Evolutionary conservation across 176 grass and related monocot species (phyloP), one percentile per base, ranked within the genome.

Genomic region (Zea luxurians): DNA sequence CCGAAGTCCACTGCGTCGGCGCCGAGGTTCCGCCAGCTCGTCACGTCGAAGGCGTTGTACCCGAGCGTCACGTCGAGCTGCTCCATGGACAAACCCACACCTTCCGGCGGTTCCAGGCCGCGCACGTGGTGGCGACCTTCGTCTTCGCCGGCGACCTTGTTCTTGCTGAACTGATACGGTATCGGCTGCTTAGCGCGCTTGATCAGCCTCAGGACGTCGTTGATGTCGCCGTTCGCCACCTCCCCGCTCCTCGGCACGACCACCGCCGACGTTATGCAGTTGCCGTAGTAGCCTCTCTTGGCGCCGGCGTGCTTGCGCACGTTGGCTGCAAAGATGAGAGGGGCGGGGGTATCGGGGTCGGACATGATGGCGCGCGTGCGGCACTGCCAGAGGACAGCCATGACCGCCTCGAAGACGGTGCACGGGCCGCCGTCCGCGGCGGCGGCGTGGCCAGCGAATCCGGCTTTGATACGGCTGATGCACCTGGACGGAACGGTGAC

Each of bases 1-100:
- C 76, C 76, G 3, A 78, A 16, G 63, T 78, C 76, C 17, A 78
- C 76, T 17, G 76, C 36, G 48, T 78, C 63, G 10, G 63, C 35
- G 76, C 76, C 76, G 10, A 78, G 76, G 76, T 67, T 67, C 6
- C 63, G 48, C 76, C 76, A 78, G 76, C 76, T 78, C 62, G 76
- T 78, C 76, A 78, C 76, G 47, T 54, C 63, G 36, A 78, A 20
- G 0, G 63, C 62, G 76, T 67, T 55, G 76, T 78, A 78, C 63
- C 76, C 76, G 37, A 78, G 40, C 76, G 66, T 66, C 76, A 34
- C 63, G 11, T 16, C 45, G 1, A 13, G 2, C 45, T 37, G 15
- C 61, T n/a, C 44, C 43, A 36, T 17, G 5, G 15, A 20, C 36
- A 55, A 7, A 13, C 20, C 45, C 3, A 10, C 27, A 4, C 18